phyloP scores from a whole-genome alignment of 768 basidiomycete genomes.

The Boletus sp. region DNA sequence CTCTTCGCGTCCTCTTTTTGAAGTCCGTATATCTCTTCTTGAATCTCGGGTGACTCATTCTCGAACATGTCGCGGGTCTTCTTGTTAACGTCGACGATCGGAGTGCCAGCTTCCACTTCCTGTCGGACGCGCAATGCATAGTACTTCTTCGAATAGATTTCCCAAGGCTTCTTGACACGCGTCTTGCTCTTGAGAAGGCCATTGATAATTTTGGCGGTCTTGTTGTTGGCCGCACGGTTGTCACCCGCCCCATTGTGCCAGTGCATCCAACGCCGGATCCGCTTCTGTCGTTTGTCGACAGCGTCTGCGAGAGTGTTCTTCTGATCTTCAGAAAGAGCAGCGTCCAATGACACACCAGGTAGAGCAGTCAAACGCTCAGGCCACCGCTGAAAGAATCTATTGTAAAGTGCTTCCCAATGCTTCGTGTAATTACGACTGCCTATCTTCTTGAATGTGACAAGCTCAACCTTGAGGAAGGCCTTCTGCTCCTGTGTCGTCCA shows the following conservation, averaged over 20 bases:
- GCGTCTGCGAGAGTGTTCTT: background rate
- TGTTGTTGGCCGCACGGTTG: background rate
- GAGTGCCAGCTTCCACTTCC: background rate
- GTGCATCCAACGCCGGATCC: background rate
- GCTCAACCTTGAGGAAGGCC: background rate
- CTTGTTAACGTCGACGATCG: background rate
- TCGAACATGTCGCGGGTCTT: background rate
- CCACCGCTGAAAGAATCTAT: background rate
- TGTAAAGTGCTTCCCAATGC: background rate
- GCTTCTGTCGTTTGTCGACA: background rate
- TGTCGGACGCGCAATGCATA: background rate
- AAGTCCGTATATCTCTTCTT: background rate
- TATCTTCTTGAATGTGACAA: background rate
- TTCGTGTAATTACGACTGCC: background rate
- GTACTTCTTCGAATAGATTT: background rate
- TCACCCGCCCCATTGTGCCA: background rate
- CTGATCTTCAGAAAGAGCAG: no score
- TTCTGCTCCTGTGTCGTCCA: background rate
- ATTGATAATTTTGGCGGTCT: background rate
- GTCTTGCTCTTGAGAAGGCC: background rate
- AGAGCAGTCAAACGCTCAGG: background rate
- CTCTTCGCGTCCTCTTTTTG: no score
- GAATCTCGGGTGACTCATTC: background rate
- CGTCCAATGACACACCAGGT: no score
- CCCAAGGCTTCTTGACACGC: background rate